A percentile compares a stretch with the other conserved stretches of the same genome.
These are phyloP conservation scores for Liriodendron chinense DNA, from an alignment of 164 flowering plant genomes.

Conservation along the genomic window DNA sequence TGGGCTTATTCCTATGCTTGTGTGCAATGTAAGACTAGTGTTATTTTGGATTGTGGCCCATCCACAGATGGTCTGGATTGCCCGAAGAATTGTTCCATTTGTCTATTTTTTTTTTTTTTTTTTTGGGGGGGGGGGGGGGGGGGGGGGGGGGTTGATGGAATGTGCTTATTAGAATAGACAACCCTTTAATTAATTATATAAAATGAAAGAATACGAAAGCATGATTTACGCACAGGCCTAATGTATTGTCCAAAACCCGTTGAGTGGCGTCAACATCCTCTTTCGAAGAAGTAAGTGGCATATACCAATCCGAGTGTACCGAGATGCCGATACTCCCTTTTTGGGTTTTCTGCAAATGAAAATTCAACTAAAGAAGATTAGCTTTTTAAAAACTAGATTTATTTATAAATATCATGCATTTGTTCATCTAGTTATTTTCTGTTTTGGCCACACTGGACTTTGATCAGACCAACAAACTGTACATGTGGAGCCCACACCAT, in stretches of 20 bases:
- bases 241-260: slow-evolving; percentile 27
- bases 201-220: background rate
- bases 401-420: background rate
- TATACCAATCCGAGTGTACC: slow-evolving; percentile 25
- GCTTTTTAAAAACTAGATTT: background rate
- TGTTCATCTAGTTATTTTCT: background rate
- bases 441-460: too few relatives aligned
- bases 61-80: background rate
- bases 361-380: background rate
- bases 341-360: slow-evolving; percentile 19
- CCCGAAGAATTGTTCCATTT: background rate
- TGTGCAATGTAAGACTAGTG: background rate
- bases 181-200: background rate
- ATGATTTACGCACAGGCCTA: slow-evolving; percentile 23
- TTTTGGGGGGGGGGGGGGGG: too few relatives aligned
- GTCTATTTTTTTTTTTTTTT: background rate
- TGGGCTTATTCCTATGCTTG: background rate
- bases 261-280: slow-evolving; percentile 20
- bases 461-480: background rate
- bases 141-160: background rate
- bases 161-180: background rate
- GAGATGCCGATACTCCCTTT: slow-evolving; percentile 25
- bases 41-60: background rate
- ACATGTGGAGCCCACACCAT: too few relatives aligned
- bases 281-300: slow-evolving; percentile 17